Base-by-base conservation (phyloP, 169 alveolate genomes). In the Amoebophrya sp. region DNA sequence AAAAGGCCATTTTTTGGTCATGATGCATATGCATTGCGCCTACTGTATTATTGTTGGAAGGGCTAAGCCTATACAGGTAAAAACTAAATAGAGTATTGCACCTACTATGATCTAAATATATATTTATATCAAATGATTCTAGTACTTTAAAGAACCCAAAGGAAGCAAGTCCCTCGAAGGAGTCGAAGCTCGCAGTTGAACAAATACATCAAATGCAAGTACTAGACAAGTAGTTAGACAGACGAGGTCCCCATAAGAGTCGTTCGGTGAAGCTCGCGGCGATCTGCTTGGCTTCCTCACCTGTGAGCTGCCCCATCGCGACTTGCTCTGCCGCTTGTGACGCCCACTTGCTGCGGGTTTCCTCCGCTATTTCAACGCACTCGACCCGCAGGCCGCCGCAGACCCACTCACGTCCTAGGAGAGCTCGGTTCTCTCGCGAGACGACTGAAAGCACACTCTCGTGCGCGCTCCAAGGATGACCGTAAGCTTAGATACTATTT, bases 311-410 rank as follows among this genome's bases (percentile, higher is more conserved):
- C 2, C 83, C 83, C 83, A 65, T 65, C 33, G 83, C 83, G 18
- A 65, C 83, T 65, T 65, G 83, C 83, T 65, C 83, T 26, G 83
- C 83, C 83, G 83, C 83, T 65, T 65, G 83, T 26, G 39, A 29
- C 38, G 83, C 83, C 83, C 83, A 65, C 83, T 65, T 65, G 83
- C n/a, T 36, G 12, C 83, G 83, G 36, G 83, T 36, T 18, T 65
- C 38, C n/a, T 65, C 83, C 83, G 83, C 83, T 6, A 65, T 65
- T 36, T 65, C 83, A 29, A 65, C 83, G 83, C 83, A 65, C 26
- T 65, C 83, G 39, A 65, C 83, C 33, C 83, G 83, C 38, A 65
- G 83, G 39, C 83, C 83, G 33, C 83, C 83, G 33, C 33, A 1
- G 36, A 65, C 83, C 83, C 83, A 65, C 83, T 65, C 83, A 36